Base-by-base conservation (phyloP, 2,329 filamentous ascomycete genomes). In the Aspergillus neotritici region DNA sequence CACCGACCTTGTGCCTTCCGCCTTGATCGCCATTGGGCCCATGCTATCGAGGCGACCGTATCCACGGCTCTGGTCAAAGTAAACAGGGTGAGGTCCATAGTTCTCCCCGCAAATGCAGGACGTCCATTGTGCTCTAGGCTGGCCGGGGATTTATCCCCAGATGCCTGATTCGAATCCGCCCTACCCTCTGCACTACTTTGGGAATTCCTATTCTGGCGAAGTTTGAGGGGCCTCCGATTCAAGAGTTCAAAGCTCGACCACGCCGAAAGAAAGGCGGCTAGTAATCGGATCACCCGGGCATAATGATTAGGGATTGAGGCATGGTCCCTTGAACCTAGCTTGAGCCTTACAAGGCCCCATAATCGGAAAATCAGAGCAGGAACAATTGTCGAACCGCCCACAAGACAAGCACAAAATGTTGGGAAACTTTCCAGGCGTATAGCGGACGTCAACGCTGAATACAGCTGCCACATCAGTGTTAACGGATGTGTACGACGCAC, bases 1-100 rank as follows among this genome's bases (percentile, higher is more conserved):
- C 57, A 58, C 40, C 52, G 49, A 29, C 56, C 55, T 39, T 54
- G 52, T 31, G 54, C 45, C 45, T 51, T 68, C 44, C 58, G 63
- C 37, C 58, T 48, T 28, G 36, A 48, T 57, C 32, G 72, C 68
- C 49, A 73, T 58, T 37, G 75, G 66, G 48, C 73, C 83, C 86
- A 90, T 16, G 81, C 57, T 50, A 82, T 76, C 41, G 82, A 82
- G 34, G 85, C 69, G 7, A 87, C 54, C 4, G 87, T 78, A 63
- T 93, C 87, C 9, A 86, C 59, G 34, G 87, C 87, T 53, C 87
- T 76, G 9, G 80, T 82, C 35, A 79, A 72, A 9, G 85, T 80
- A 60, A 93, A 91, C n/a, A 94, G 71, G 0, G 87, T 91, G 28
- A 94, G 72, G 60, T 94, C 87, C 47, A 94, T 75, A 2, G 87